Evolutionary conservation across 2,329 filamentous ascomycete species (phyloP).

Genomic region (Calycina marina): DNA sequence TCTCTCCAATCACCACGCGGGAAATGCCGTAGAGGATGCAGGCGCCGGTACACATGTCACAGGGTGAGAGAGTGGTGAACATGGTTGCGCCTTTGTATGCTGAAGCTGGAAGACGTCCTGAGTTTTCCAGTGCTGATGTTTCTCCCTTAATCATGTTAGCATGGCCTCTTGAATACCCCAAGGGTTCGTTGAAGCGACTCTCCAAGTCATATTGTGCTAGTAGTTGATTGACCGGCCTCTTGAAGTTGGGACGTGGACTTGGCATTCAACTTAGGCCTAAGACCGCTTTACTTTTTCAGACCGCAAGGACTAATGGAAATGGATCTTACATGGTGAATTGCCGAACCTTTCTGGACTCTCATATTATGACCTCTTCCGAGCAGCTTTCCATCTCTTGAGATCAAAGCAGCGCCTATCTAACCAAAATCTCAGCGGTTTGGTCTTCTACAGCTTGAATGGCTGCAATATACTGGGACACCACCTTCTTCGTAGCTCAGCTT

Average conservation of each 20-base stretch:
- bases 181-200: too few relatives aligned
- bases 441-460: neutral
- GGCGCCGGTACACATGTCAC: constrained; percentile 20
- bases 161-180: too few relatives aligned
- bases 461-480: constrained; percentile 30
- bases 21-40: constrained; percentile 63
- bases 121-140: constrained; percentile 61
- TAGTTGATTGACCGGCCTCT: too few relatives aligned
- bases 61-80: constrained; percentile 46
- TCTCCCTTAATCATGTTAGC: constrained; percentile 60
- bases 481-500: constrained; percentile 30
- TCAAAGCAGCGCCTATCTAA: constrained; percentile 40
- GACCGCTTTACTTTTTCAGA: too few relatives aligned
- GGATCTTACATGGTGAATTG: constrained; percentile 51
- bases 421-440: neutral
- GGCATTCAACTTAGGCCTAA: too few relatives aligned
- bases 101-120: constrained; percentile 54
- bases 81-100: constrained; percentile 62
- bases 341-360: constrained; percentile 56
- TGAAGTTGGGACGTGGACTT: too few relatives aligned
- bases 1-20: constrained; percentile 65
- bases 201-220: too few relatives aligned
- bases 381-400: constrained; percentile 55
- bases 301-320: too few relatives aligned
- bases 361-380: constrained; percentile 49